phyloP scores from a whole-genome alignment of 1,284 basidiomycete species.

The Ceratobasidium sp. region DNA sequence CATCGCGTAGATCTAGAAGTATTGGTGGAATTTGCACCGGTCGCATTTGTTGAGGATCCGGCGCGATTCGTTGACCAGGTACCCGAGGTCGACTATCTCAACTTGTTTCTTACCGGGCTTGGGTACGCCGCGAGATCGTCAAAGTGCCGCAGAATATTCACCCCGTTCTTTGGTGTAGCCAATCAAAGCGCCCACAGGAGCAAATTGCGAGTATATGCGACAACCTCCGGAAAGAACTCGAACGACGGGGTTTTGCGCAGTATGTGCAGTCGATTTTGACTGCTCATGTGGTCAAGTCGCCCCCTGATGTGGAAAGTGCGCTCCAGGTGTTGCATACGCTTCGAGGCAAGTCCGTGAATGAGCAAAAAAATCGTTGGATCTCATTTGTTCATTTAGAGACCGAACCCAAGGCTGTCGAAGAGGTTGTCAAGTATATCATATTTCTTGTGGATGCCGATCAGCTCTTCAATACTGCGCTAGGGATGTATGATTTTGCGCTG shows the following conservation, averaged over 20 bases:
- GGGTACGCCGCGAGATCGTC: conserved; percentile 61
- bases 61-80: conserved; percentile 82
- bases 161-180: conserved; percentile 54
- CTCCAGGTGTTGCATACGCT: conserved; percentile 66
- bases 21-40: conserved; percentile 79
- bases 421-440: conserved; percentile 98
- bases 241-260: conserved; percentile 71
- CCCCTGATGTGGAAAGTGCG: conserved; percentile 89
- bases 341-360: conserved; percentile 60
- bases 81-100: conserved; percentile 88
- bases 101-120: conserved; percentile 86
- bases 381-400: conserved; percentile 57
- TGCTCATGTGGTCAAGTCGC: conserved; percentile 89
- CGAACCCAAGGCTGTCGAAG: conserved; percentile 82
- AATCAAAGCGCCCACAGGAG: conserved; percentile 61
- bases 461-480: conserved; percentile 92
- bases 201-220: conserved; percentile 81
- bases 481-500: conserved; percentile 98
- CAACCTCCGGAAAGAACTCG: conserved; percentile 74
- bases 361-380: conserved; percentile 22
- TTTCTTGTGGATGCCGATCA: conserved; percentile 94
- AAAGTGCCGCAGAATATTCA: background rate
- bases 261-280: conserved; percentile 93
- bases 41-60: conserved; percentile 70
- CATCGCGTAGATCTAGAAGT: conserved; percentile 92